A percentile compares a stretch with the other conserved stretches of the same genome.
Conservation (phyloP, 2,329 filamentous ascomycete species). For the Calycina marina region DNA sequence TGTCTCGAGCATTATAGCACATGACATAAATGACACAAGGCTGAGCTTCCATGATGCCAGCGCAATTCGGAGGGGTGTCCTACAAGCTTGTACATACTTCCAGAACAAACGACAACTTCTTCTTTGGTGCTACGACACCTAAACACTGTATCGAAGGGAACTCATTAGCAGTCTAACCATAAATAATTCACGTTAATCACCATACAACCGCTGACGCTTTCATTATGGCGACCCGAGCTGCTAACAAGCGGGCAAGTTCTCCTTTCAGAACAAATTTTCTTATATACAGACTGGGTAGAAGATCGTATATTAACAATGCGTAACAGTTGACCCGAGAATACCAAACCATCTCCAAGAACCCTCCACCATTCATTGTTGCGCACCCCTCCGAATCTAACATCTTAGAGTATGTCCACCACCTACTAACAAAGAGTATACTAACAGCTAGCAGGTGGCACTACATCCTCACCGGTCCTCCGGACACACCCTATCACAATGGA, state of each 20-base stretch:
- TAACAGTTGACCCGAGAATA: slow-evolving; percentile 48
- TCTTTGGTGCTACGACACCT: slow-evolving; percentile 1
- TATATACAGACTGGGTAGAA: too few relatives aligned
- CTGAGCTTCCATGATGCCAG: too few relatives aligned
- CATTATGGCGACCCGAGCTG: slow-evolving; percentile 56
- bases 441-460: slow-evolving; percentile 53
- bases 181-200: too few relatives aligned
- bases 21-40: too few relatives aligned
- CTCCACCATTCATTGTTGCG: slow-evolving; percentile 76
- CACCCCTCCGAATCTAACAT: slow-evolving; percentile 88
- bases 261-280: neutral
- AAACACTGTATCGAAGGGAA: neutral
- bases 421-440: too few relatives aligned
- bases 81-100: too few relatives aligned
- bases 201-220: too few relatives aligned
- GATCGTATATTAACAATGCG: too few relatives aligned
- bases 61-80: too few relatives aligned
- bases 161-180: too few relatives aligned
- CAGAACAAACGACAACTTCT: slow-evolving; percentile 1
- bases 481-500: slow-evolving; percentile 84
- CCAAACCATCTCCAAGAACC: slow-evolving; percentile 53
- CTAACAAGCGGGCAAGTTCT: slow-evolving; percentile 47
- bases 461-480: slow-evolving; percentile 84
- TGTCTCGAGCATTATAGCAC: too few relatives aligned
- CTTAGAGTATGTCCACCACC: slow-evolving; percentile 48